These are phyloP conservation scores for Xylaria scruposa DNA, from an alignment of 495 filamentous ascomycete genomes.

Conservation along the genomic window DNA sequence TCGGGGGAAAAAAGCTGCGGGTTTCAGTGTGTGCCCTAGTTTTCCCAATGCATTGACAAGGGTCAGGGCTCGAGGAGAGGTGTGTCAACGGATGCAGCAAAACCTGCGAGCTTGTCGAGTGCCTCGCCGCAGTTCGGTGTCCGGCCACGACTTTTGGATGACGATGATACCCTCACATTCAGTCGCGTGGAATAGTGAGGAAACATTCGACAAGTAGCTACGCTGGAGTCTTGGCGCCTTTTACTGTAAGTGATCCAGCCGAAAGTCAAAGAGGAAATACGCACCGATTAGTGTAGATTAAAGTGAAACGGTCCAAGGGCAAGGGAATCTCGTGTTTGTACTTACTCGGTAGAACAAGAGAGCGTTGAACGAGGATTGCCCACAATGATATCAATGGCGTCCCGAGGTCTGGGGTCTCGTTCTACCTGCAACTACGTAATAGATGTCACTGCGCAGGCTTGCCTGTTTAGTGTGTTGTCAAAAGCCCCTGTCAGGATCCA, in stretches of 20 bases:
- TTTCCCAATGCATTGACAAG: not conserved
- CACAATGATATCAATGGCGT: conserved; percentile 23
- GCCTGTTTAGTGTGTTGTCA: not conserved
- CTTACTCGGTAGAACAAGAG: not conserved
- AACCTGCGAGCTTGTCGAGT: not conserved
- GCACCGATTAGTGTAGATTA: not conserved
- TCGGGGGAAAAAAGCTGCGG: conserved; percentile 17
- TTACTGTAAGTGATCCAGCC: not conserved
- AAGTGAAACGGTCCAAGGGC: not conserved
- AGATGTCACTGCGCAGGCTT: conserved; percentile 10
- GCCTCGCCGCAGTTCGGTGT: conserved; percentile 16
- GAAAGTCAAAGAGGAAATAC: not conserved
- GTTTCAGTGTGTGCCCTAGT: conserved; percentile 16
- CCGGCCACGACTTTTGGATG: conserved; percentile 1
- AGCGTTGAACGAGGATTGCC: not conserved
- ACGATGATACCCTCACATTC: too few relatives aligned
- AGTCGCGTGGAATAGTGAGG: not conserved
- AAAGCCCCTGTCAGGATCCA: conserved; percentile 4
- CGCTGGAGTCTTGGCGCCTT: not conserved
- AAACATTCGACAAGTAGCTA: not conserved
- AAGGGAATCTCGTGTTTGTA: not conserved
- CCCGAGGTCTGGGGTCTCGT: not conserved
- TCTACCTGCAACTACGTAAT: conserved; percentile 15
- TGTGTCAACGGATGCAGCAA: not conserved
- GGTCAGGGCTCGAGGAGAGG: not conserved